These are phyloP conservation scores for Rubia balearica DNA, from an alignment of 305 asterid genomes.

Conservation along the genomic window DNA sequence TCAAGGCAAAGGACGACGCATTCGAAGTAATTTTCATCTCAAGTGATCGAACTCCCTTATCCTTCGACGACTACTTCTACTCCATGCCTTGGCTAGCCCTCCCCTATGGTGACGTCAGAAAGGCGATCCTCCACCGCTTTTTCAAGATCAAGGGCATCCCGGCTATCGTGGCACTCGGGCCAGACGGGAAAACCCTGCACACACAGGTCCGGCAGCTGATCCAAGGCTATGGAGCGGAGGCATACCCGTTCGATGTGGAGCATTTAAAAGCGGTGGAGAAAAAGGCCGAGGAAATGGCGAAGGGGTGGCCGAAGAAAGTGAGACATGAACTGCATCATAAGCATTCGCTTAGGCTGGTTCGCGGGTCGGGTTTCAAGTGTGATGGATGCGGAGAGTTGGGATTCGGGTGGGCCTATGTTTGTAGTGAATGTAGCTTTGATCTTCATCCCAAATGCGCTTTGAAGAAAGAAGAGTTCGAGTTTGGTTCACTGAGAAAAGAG, in stretches of 20 bases:
- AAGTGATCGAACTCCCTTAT: conserved; percentile 23
- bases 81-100: conserved; percentile 35
- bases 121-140: conserved; percentile 13
- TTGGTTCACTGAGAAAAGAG: conserved; percentile 9
- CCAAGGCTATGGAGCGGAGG: conserved; percentile 24
- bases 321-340: conserved; percentile 23
- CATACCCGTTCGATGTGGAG: conserved; percentile 27
- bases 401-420: conserved; percentile 28
- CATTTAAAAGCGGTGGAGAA: conserved; percentile 17
- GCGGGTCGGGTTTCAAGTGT: conserved; percentile 20
- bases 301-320: conserved; percentile 29
- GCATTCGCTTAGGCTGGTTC: conserved; percentile 20
- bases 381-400: conserved; percentile 29
- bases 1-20: conserved; percentile 21
- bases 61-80: conserved; percentile 26
- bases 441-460: conserved; percentile 31
- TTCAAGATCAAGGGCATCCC: conserved; percentile 34
- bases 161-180: conserved; percentile 26
- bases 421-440: conserved; percentile 22
- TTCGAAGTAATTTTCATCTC: conserved; percentile 34
- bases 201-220: conserved; percentile 26
- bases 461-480: conserved; percentile 14
- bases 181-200: conserved; percentile 22
- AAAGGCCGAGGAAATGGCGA: conserved; percentile 17
- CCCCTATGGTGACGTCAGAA: conserved; percentile 23